Conservation (phyloP, 352 stramenopile genomes). For the Globisporangium okanoganense region DNA sequence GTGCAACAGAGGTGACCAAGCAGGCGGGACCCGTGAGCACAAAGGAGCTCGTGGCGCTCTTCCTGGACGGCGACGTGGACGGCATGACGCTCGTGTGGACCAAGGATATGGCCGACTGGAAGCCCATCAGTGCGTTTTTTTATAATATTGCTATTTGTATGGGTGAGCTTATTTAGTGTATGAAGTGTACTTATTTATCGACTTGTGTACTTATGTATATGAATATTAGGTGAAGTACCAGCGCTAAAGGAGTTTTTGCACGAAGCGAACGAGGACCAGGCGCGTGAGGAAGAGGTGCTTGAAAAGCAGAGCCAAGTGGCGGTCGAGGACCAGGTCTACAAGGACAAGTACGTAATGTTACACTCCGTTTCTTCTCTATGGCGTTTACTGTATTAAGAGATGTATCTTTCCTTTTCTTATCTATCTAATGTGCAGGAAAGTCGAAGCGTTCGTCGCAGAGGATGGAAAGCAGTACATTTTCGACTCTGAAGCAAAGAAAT, state of each 20-base stretch:
- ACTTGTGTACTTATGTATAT: constrained; percentile 5
- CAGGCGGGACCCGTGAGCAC: constrained; percentile 44
- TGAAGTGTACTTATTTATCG: background rate
- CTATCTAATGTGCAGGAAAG: constrained; percentile 18
- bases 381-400: background rate
- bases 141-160: constrained; percentile 1
- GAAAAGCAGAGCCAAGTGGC: constrained; percentile 34
- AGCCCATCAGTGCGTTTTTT: constrained; percentile 36
- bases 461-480: constrained; percentile 72
- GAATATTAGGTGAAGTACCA: constrained; percentile 37
- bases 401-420: background rate
- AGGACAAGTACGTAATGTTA: constrained; percentile 31
- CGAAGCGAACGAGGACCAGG: constrained; percentile 62
- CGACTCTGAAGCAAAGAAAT: constrained; percentile 61
- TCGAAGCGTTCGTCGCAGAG: constrained; percentile 52
- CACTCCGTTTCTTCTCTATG: background rate
- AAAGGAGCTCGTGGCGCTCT: constrained; percentile 49
- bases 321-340: constrained; percentile 49
- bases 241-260: constrained; percentile 67
- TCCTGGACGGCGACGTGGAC: constrained; percentile 63
- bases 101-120: constrained; percentile 44
- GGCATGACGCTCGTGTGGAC: constrained; percentile 73
- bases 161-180: background rate
- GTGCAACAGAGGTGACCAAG: constrained; percentile 7
- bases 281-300: constrained; percentile 46